Percentiles rank a stretch among this genome's conserved stretches.
These are phyloP conservation scores for Saccharomycopsis selenospora DNA, from an alignment of 805 yeast genomes.

Conservation along the genomic window DNA sequence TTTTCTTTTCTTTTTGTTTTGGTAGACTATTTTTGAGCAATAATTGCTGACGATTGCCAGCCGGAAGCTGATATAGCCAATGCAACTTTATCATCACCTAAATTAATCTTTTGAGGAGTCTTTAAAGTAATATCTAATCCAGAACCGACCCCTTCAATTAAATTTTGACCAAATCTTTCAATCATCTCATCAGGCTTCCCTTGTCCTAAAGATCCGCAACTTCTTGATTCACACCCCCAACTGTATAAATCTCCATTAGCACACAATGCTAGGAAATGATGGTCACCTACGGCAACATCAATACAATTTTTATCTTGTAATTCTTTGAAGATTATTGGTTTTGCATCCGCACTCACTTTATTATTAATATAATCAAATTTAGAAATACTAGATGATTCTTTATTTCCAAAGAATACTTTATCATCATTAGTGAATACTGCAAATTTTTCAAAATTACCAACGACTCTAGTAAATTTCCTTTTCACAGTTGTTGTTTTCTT, in stretches of 20 bases:
- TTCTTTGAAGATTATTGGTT: slow-evolving; percentile 33
- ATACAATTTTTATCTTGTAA: slow-evolving; percentile 43
- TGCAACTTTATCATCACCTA: slow-evolving; percentile 37
- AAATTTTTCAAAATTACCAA: slow-evolving; percentile 48
- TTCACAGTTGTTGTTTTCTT: slow-evolving; percentile 10
- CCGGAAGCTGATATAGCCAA: slow-evolving; percentile 67
- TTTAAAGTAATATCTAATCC: slow-evolving; percentile 26
- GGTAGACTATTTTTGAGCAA: slow-evolving; percentile 25
- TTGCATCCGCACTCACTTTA: slow-evolving; percentile 11
- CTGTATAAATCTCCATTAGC: slow-evolving; percentile 47
- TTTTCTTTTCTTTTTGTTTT: neutral
- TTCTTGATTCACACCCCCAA: slow-evolving; percentile 61
- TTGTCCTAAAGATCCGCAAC: slow-evolving; percentile 67
- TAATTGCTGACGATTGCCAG: slow-evolving; percentile 71
- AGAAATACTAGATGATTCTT: neutral
- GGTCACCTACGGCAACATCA: slow-evolving; percentile 62
- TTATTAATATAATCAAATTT: slow-evolving; percentile 29
- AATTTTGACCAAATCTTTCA: slow-evolving; percentile 22
- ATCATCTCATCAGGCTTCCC: slow-evolving; percentile 31
- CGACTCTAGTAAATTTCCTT: slow-evolving; percentile 39
- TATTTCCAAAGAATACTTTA: slow-evolving; percentile 14
- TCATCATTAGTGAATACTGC: slow-evolving; percentile 50
- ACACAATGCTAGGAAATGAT: slow-evolving; percentile 59
- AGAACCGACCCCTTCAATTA: slow-evolving; percentile 27
- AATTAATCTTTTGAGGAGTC: slow-evolving; percentile 37